Evolutionary conservation across 106 monocot genomes (phyloP), one percentile per base, ranked within the genome.

Genomic region (Apostasia ramifera): DNA sequence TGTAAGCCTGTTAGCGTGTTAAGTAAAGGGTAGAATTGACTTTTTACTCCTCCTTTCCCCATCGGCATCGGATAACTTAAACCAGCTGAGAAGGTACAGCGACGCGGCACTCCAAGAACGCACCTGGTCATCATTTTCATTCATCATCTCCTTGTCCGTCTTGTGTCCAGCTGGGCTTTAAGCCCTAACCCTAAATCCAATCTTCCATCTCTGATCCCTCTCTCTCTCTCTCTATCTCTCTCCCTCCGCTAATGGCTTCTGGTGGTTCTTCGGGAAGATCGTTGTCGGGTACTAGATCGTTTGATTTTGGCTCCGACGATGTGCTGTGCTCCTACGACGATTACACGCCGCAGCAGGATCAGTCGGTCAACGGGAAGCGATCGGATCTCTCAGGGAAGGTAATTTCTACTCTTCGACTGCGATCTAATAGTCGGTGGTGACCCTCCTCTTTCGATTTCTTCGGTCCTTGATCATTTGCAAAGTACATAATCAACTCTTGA

Each of bases 271-370:
- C 82, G 7, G 76, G 82, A 38, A 77, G 83, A 11, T 38, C 71
- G 43, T 72, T 62, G 1, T 81, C 81, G 13, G 86, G 77, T 11
- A 73, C 84, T 41, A 62, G 81, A 63, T 85, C 92, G 67, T 90
- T 87, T 81, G 85, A 81, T 57, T 87, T 98, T 65, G 90, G 85
- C 52, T 68, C 92, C 38, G 92, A 92, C 71, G 97, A 98, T 56
- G 87, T 92, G 8, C 81, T 98, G 42, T 87, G 87, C 75, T 77
- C 97, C 44, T 93, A 93, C 68, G 97, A 90, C 52, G 97, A 90
- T 59, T 82, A 63, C 70, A 57, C 69, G 14, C 12, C 52, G 37
- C 76, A 75, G 53, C 73, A 79, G 70, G 88, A 94, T 57, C 47
- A 59, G 10, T 53, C 83, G 70, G 47, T 26, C 43, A 86, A 79